Conservation (phyloP, 345 rosid genomes). For the Boechera retrofracta region DNA sequence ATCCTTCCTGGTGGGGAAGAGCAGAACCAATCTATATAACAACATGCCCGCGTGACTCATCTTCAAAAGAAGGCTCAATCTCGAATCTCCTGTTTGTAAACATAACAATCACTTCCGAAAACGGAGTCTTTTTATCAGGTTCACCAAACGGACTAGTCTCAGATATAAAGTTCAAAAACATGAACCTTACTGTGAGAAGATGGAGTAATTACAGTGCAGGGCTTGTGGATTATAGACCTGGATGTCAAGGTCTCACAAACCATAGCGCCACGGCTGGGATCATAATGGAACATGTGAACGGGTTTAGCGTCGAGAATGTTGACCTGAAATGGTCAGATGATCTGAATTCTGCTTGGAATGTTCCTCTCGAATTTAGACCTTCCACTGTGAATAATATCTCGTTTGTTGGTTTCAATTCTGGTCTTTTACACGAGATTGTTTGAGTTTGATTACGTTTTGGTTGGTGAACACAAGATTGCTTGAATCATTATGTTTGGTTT, state of each 20-base stretch:
- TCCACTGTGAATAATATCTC: slow-evolving; percentile 76
- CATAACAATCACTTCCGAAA: slow-evolving; percentile 73
- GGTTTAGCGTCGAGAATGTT: slow-evolving; percentile 75
- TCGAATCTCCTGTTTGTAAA: slow-evolving; percentile 69
- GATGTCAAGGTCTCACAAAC: slow-evolving; percentile 80
- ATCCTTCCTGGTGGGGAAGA: slow-evolving; percentile 96
- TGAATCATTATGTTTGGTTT: not conserved
- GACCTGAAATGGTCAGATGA: slow-evolving; percentile 67
- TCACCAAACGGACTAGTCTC: slow-evolving; percentile 65
- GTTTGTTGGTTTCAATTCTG: slow-evolving; percentile 68
- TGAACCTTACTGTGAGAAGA: slow-evolving; percentile 67
- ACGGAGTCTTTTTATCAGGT: slow-evolving; percentile 86
- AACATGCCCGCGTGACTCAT: slow-evolving; percentile 62
- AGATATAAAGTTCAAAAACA: slow-evolving; percentile 67
- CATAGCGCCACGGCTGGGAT: slow-evolving; percentile 75
- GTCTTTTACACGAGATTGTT: slow-evolving; percentile 43
- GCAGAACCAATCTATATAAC: slow-evolving; percentile 96
- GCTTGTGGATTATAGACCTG: slow-evolving; percentile 83
- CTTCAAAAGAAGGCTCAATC: slow-evolving; percentile 62
- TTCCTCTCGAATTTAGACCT: slow-evolving; percentile 83
- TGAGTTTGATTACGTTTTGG: slow-evolving; percentile 3
- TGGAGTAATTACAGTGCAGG: slow-evolving; percentile 74
- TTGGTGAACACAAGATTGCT: slow-evolving; percentile 28
- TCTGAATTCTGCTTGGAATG: slow-evolving; percentile 57
- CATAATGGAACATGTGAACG: slow-evolving; percentile 85